Base-by-base conservation (phyloP, 805 yeast species). In the Henningerozyma blattae region DNA sequence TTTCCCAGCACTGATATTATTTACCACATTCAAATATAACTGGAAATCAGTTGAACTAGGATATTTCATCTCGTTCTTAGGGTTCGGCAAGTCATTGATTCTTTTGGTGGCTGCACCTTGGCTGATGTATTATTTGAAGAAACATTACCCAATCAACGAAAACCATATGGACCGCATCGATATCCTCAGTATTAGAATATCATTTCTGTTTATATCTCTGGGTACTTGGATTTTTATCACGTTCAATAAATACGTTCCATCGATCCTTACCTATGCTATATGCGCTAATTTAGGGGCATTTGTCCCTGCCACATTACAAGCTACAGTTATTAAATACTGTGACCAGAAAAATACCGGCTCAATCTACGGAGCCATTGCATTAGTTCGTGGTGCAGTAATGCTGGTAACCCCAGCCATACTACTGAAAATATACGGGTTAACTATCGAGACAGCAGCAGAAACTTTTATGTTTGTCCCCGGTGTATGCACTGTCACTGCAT, bases 331-430 rank as follows among this genome's bases (percentile, higher is more conserved):
- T 34, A 81, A 81, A 50, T 75, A 75, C 50, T 70, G 66, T 39
- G 71, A 73, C 1, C 72, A 72, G 27, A 63, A 67, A 12, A 67
- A 67, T 40, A 64, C 72, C 4, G 93, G 93, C 14, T 85, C 78
- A 51, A 62, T 77, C 14, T 79, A 78, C 56, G 86, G 89, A 8
- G 84, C 78, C 1, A 52, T 79, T 29, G 72, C 84, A 0, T 50
- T 80, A 32, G 48, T 77, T 14, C 71, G 74, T 47, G 76, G 72
- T 41, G 32, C 68, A 0, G 52, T 68, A 4, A 54, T 60, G 38
- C 56, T 77, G 38, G 36, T 67, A 7, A 56, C 65, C 1, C 85
- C 89, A 0, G 54, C 73, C 5, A 14, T 60, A 0, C 51, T 70
- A 22, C 52, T 77, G 14, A 54, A 59, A 2, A 34, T 75, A 17